Evolutionary conservation across 73 alveolate species (phyloP).

Genomic region (Durusdinium trenchii): DNA sequence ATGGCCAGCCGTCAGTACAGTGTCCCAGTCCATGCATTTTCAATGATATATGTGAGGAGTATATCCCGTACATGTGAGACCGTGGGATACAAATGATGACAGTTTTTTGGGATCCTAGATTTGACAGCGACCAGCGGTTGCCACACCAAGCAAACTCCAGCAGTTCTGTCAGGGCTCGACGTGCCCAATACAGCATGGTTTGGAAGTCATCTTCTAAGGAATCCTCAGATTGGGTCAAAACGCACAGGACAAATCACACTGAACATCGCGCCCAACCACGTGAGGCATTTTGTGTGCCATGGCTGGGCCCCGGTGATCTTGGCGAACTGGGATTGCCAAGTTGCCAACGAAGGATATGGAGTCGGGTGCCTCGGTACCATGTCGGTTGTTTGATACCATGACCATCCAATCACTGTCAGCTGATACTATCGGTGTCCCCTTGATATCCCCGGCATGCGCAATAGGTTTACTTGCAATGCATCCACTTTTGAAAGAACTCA

Average conservation of each 20-base stretch:
- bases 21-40: too few relatives aligned
- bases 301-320: background rate
- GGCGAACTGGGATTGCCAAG: background rate
- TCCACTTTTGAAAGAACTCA: background rate
- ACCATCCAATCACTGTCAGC: background rate
- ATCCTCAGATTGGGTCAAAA: background rate
- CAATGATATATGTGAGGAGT: too few relatives aligned
- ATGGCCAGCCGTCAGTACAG: too few relatives aligned
- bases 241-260: background rate
- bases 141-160: too few relatives aligned
- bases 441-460: background rate
- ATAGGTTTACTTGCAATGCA: background rate
- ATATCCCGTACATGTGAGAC: too few relatives aligned
- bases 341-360: conserved; percentile 66
- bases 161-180: too few relatives aligned
- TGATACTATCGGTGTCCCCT: background rate
- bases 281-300: background rate
- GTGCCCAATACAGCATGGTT: conserved; percentile 75
- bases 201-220: conserved; percentile 3
- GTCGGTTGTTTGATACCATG: background rate
- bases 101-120: too few relatives aligned
- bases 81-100: too few relatives aligned
- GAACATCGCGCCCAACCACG: background rate
- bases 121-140: too few relatives aligned
- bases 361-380: conserved; percentile 29